Conservation (phyloP, 2,329 filamentous ascomycete genomes). For the Hypoxylon rubiginosum region DNA sequence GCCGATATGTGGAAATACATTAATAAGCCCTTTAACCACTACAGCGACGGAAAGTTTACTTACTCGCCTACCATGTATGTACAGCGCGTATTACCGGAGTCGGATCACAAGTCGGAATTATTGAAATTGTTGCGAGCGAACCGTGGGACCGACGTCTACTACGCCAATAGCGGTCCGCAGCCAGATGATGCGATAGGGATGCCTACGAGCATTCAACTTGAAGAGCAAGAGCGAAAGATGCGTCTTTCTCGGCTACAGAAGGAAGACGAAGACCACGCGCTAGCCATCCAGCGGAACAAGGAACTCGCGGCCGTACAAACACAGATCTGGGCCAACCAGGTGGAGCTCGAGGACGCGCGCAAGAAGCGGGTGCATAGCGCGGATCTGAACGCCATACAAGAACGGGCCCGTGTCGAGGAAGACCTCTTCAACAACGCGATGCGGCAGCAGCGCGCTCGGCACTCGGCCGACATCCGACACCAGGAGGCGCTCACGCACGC, state of each 20-base stretch:
- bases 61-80: slow-evolving; percentile 77
- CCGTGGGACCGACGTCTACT: slow-evolving; percentile 67
- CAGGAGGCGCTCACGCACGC: slow-evolving; percentile 63
- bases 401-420: slow-evolving; percentile 64
- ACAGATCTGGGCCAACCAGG: slow-evolving; percentile 63
- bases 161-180: slow-evolving; percentile 66
- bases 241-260: slow-evolving; percentile 60
- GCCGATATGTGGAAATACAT: slow-evolving; percentile 74
- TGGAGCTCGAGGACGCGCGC: slow-evolving; percentile 66
- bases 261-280: slow-evolving; percentile 64
- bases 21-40: slow-evolving; percentile 71
- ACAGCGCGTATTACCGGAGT: slow-evolving; percentile 58
- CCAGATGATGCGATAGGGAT: slow-evolving; percentile 67
- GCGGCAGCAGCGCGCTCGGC: slow-evolving; percentile 54
- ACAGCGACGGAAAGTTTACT: slow-evolving; percentile 64
- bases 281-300: slow-evolving; percentile 62
- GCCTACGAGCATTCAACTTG: slow-evolving; percentile 62
- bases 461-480: slow-evolving; percentile 58
- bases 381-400: slow-evolving; percentile 60
- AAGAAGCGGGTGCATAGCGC: slow-evolving; percentile 61
- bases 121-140: slow-evolving; percentile 65
- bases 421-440: slow-evolving; percentile 56
- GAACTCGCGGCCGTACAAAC: slow-evolving; percentile 67
- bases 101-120: slow-evolving; percentile 58
- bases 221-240: slow-evolving; percentile 65